phyloP scores from a whole-genome alignment of 305 asterid species.

The Fraxinus baroniana region DNA sequence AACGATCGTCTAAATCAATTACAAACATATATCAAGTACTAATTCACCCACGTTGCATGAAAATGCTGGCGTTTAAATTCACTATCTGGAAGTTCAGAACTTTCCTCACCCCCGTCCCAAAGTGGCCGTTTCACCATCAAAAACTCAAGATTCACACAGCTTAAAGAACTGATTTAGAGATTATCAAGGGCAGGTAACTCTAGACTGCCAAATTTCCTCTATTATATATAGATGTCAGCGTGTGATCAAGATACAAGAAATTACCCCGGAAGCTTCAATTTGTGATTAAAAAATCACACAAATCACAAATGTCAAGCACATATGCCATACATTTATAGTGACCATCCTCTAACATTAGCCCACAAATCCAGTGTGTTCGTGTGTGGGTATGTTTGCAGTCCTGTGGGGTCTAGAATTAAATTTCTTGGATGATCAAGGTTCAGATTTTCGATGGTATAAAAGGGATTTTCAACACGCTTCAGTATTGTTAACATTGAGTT shows the following conservation, averaged over 20 bases:
- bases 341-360: conserved; percentile 13
- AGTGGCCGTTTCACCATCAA: conserved; percentile 70
- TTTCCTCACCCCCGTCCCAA: conserved; percentile 50
- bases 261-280: conserved; percentile 51
- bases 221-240: conserved; percentile 12
- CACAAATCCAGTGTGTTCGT: conserved; percentile 30
- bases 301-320: conserved; percentile 47
- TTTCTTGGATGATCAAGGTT: not conserved
- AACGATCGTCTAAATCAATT: not conserved
- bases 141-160: conserved; percentile 20
- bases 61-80: conserved; percentile 43
- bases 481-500: not conserved
- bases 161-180: conserved; percentile 3
- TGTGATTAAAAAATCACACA: conserved; percentile 27
- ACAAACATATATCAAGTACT: not conserved
- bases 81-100: conserved; percentile 40
- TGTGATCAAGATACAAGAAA: conserved; percentile 34
- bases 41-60: conserved; percentile 36
- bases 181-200: conserved; percentile 26
- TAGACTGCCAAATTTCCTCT: conserved; percentile 27
- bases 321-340: conserved; percentile 3
- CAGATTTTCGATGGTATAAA: not conserved
- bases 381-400: conserved; percentile 20
- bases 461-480: not conserved
- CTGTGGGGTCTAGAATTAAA: conserved; percentile 1